phyloP scores from a whole-genome alignment of 164 flowering plant genomes.

The Tinospora cordifolia region DNA sequence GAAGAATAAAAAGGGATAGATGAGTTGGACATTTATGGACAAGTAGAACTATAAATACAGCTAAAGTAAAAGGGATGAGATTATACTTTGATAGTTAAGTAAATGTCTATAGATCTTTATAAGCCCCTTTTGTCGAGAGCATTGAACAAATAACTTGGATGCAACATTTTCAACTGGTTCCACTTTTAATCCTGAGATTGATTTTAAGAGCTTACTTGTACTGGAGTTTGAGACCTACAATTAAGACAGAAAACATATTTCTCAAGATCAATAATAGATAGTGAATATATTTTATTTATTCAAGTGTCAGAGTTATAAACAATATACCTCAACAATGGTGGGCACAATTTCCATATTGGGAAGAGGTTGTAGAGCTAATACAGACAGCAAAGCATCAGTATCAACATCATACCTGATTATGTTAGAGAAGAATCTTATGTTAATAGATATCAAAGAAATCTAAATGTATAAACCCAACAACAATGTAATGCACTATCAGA shows the following conservation, averaged over 20 bases:
- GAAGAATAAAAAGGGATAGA: neutral
- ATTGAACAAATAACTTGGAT: slow-evolving; percentile 93
- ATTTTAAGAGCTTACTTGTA: slow-evolving; percentile 82
- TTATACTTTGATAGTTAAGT: slow-evolving; percentile 85
- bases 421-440: slow-evolving; percentile 5
- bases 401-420: slow-evolving; percentile 81
- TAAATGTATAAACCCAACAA: neutral
- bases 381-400: slow-evolving; percentile 89
- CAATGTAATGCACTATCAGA: neutral
- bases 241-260: slow-evolving; percentile 2
- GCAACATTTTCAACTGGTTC: slow-evolving; percentile 92
- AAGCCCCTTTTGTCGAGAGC: slow-evolving; percentile 94
- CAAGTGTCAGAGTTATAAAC: neutral
- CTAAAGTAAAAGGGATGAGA: neutral
- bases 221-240: slow-evolving; percentile 77
- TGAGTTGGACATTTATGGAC: too few species aligned
- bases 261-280: slow-evolving; percentile 2
- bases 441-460: neutral
- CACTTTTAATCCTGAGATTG: slow-evolving; percentile 80
- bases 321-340: slow-evolving; percentile 83
- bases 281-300: neutral
- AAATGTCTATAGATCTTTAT: slow-evolving; percentile 93
- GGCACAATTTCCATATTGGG: slow-evolving; percentile 64
- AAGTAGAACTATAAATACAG: neutral
- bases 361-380: slow-evolving; percentile 90